Conservation (phyloP, 495 filamentous ascomycete genomes). For the Xylaria cubensis region DNA sequence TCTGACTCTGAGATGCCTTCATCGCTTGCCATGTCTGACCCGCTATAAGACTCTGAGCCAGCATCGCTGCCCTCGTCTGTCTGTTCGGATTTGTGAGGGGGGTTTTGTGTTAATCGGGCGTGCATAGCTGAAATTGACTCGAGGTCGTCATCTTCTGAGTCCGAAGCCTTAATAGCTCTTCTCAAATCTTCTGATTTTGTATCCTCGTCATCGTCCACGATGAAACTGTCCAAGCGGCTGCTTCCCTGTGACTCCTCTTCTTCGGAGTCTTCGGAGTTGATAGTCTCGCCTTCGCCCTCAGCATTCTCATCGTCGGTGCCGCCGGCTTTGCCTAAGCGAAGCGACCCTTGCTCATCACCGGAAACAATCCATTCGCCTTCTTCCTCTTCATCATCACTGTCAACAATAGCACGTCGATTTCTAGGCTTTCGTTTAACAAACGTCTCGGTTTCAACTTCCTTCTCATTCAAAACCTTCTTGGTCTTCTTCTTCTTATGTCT, state of each 20-base stretch:
- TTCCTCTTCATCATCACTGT: constrained; percentile 73
- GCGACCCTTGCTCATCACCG: constrained; percentile 60
- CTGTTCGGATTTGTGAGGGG: constrained; percentile 30
- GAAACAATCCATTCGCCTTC: constrained; percentile 79
- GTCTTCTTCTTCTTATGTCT: constrained; percentile 47
- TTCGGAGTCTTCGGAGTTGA: constrained; percentile 68
- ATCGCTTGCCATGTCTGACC: constrained; percentile 47
- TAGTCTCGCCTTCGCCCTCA: constrained; percentile 82
- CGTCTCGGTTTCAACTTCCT: constrained; percentile 49
- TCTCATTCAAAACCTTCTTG: constrained; percentile 45
- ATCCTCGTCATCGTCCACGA: constrained; percentile 50
- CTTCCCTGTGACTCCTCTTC: constrained; percentile 53
- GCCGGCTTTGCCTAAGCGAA: constrained; percentile 75
- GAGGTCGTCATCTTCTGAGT: constrained; percentile 45
- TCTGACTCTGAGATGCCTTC: constrained; percentile 43
- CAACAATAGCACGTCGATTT: constrained; percentile 63
- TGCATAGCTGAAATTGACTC: constrained; percentile 51
- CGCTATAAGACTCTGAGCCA: constrained; percentile 41
- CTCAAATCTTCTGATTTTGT: constrained; percentile 36
- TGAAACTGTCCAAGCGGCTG: constrained; percentile 54
- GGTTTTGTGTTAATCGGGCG: constrained; percentile 40
- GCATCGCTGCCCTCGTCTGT: constrained; percentile 31
- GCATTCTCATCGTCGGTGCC: constrained; percentile 84
- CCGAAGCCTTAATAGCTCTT: constrained; percentile 36
- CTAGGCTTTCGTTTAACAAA: constrained; percentile 48